Conservation (phyloP, 176 grass and related monocot species). For the Aechmea fasciata region DNA sequence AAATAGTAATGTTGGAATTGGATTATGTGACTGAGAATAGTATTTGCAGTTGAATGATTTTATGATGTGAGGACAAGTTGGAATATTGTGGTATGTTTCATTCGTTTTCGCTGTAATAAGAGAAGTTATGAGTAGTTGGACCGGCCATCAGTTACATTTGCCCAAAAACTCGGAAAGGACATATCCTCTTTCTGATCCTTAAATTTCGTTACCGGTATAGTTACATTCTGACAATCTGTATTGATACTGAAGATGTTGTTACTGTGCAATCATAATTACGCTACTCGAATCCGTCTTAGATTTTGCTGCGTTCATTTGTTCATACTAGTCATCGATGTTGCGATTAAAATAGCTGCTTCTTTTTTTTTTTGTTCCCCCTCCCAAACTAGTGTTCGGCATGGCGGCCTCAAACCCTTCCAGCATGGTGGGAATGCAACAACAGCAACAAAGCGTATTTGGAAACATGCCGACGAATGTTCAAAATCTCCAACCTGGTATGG, state of each 20-base stretch:
- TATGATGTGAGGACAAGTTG: not conserved
- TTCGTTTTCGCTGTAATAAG: not conserved
- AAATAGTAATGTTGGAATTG: not conserved
- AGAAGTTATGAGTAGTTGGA: no score
- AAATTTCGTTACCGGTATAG: no score
- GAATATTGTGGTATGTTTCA: not conserved
- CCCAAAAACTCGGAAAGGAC: no score
- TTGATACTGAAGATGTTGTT: no score
- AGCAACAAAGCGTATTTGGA: constrained; percentile 66
- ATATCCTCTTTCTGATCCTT: no score
- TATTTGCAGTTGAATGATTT: not conserved
- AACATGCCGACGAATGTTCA: constrained; percentile 61
- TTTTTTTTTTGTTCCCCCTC: not conserved
- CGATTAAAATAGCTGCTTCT: not conserved
- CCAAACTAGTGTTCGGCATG: constrained; percentile 68
- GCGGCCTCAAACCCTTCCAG: constrained; percentile 40
- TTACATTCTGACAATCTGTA: no score
- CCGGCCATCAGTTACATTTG: no score
- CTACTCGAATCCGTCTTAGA: no score
- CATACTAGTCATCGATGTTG: not conserved
- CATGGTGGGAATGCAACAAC: constrained; percentile 85
- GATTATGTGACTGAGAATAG: not conserved
- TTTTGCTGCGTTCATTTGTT: constrained; percentile 9
- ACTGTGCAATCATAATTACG: no score
- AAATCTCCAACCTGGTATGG: constrained; percentile 79